Percentiles rank a stretch among this genome's conserved stretches.
Evolutionary conservation across 73 alveolate genomes (phyloP).

Genomic region (Effrenium voratum): DNA sequence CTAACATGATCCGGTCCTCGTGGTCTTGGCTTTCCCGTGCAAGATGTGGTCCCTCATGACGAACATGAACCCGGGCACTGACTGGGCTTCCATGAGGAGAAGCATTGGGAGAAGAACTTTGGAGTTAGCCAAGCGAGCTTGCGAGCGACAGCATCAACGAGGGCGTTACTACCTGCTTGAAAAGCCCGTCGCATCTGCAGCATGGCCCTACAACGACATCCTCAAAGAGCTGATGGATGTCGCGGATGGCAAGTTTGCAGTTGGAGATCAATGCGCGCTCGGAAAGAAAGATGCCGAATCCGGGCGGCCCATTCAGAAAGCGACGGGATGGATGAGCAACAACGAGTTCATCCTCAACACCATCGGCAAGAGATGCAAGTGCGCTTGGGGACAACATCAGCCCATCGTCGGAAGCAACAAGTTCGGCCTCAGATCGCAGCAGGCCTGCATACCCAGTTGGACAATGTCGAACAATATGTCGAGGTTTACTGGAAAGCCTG

Average conservation of each 20-base stretch:
- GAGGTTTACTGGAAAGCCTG: neutral
- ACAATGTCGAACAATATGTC: neutral
- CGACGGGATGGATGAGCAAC: slow-evolving; percentile 7
- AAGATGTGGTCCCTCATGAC: too few relatives aligned
- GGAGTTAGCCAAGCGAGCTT: neutral
- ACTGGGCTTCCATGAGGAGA: too few relatives aligned
- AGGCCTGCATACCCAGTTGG: neutral
- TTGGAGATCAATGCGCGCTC: neutral
- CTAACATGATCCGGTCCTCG: too few relatives aligned
- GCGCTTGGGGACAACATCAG: neutral
- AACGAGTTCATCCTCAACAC: neutral
- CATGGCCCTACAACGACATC: neutral
- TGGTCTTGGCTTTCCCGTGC: too few relatives aligned
- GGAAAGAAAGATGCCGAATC: neutral
- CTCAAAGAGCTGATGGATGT: neutral
- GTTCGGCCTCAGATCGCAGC: neutral
- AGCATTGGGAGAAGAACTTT: neutral
- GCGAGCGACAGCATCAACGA: neutral
- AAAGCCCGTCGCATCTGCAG: neutral
- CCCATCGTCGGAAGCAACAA: neutral
- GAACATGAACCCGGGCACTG: too few relatives aligned
- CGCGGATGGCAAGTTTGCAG: neutral
- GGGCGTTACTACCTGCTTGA: slow-evolving; percentile 13
- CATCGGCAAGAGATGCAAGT: neutral
- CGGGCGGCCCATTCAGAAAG: neutral